These are phyloP conservation scores for Phytophthora lateralis DNA, from an alignment of 352 stramenopile genomes.

Conservation along the genomic window DNA sequence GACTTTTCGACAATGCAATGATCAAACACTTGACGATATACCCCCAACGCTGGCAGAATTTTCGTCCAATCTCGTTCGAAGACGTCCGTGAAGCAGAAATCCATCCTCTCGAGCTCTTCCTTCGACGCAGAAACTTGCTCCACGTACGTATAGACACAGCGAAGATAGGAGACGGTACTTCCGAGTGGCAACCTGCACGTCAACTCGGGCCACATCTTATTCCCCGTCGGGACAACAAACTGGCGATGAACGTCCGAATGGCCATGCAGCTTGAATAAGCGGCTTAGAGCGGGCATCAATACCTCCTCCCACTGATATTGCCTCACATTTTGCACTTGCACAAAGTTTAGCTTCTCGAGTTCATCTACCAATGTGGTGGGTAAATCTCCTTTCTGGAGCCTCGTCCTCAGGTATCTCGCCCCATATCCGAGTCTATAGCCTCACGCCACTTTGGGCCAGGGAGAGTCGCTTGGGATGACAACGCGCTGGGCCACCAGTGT, in stretches of 20 bases:
- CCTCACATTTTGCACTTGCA: too few species aligned
- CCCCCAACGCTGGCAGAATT: conserved; percentile 37
- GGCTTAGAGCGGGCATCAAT: conserved; percentile 36
- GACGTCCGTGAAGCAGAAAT: conserved; percentile 47
- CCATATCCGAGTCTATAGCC: conserved; percentile 27
- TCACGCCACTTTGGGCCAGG: conserved; percentile 23
- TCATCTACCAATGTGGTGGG: conserved; percentile 33
- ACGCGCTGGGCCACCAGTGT: conserved; percentile 28
- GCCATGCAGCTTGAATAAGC: conserved; percentile 26
- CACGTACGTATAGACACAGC: conserved; percentile 26
- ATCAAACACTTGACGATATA: conserved; percentile 27
- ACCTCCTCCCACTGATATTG: conserved; percentile 27
- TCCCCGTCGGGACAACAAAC: conserved; percentile 30
- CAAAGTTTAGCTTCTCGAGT: conserved; percentile 30
- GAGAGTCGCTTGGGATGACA: conserved; percentile 35
- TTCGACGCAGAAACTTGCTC: conserved; percentile 29
- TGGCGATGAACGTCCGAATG: conserved; percentile 32
- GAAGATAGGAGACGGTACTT: conserved; percentile 39
- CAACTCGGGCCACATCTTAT: conserved; percentile 21
- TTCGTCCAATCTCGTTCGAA: conserved; percentile 46
- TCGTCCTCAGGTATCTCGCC: conserved; percentile 7
- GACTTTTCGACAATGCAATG: conserved; percentile 33
- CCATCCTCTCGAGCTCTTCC: conserved; percentile 36
- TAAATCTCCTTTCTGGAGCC: conserved; percentile 19
- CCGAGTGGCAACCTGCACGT: conserved; percentile 37